Evolutionary conservation across 2,329 filamentous ascomycete species (phyloP).

Genomic region (Pyrenochaeta sp.): DNA sequence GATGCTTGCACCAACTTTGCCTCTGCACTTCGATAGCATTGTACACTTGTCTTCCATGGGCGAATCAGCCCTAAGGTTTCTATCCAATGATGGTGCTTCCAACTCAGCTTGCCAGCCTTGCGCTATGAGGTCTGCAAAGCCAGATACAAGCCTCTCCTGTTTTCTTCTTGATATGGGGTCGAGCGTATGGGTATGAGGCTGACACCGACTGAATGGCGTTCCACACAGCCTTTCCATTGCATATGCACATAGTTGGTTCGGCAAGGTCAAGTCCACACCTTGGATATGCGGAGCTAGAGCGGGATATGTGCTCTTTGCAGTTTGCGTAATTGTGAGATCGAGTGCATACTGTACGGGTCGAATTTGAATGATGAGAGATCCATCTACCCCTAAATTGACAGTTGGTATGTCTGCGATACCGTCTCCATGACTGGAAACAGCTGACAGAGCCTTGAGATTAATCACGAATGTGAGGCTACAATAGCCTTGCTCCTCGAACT

Average conservation of each 20-base stretch:
- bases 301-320: conserved; percentile 32
- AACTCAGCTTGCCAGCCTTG: conserved; percentile 25
- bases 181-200: conserved; percentile 8
- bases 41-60: conserved; percentile 18
- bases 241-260: conserved; percentile 26
- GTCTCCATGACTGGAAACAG: not conserved
- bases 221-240: conserved; percentile 40
- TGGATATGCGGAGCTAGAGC: conserved; percentile 30
- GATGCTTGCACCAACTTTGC: conserved; percentile 41
- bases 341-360: conserved; percentile 34
- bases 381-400: not conserved
- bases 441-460: not conserved
- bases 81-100: not conserved
- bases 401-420: not conserved
- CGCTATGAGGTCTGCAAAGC: conserved; percentile 40
- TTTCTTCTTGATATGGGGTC: conserved; percentile 7
- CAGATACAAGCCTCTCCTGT: conserved; percentile 34
- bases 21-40: conserved; percentile 30
- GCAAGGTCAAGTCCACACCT: conserved; percentile 15
- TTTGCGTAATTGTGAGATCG: conserved; percentile 24
- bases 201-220: conserved; percentile 26
- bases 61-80: conserved; percentile 24
- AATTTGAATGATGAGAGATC: conserved; percentile 35
- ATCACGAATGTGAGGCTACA: conserved; percentile 33
- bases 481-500: conserved; percentile 30